These are phyloP conservation scores for Phytophthora cactorum DNA, from an alignment of 352 stramenopile species.

Conservation along the genomic window DNA sequence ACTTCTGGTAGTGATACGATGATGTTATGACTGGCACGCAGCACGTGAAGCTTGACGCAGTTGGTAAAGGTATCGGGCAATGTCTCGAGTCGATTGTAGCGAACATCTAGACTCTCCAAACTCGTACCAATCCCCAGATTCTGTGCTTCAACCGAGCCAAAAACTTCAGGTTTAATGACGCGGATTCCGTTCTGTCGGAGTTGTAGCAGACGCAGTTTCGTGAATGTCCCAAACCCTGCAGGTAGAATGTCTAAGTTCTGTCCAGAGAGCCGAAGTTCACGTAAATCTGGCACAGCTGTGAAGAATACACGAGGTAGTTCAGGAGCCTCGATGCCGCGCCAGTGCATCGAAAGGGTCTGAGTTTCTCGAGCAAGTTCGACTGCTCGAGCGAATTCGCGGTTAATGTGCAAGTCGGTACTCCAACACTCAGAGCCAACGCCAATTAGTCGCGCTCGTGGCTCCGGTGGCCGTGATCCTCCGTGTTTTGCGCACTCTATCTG, in stretches of 20 bases:
- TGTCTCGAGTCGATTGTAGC: constrained; percentile 61
- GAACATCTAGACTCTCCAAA: constrained; percentile 68
- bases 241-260: constrained; percentile 54
- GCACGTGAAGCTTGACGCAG: constrained; percentile 45
- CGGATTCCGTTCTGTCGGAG: constrained; percentile 68
- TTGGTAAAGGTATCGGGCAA: constrained; percentile 53
- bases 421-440: constrained; percentile 62
- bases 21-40: constrained; percentile 59
- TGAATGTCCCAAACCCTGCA: constrained; percentile 41
- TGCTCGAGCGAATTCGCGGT: constrained; percentile 54
- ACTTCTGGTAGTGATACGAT: constrained; percentile 44
- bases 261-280: constrained; percentile 68
- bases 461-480: constrained; percentile 37
- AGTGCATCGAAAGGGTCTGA: constrained; percentile 67
- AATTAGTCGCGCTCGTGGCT: constrained; percentile 42
- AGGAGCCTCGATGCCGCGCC: constrained; percentile 56
- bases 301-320: constrained; percentile 63
- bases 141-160: constrained; percentile 18
- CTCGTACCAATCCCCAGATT: constrained; percentile 18
- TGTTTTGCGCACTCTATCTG: constrained; percentile 51
- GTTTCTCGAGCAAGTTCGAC: constrained; percentile 47
- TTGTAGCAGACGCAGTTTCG: constrained; percentile 59
- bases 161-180: constrained; percentile 50
- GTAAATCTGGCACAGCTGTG: constrained; percentile 40
- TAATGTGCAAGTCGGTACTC: constrained; percentile 75